Conservation (phyloP, 2,329 filamentous ascomycete species). For the Gnomoniopsis sp. region DNA sequence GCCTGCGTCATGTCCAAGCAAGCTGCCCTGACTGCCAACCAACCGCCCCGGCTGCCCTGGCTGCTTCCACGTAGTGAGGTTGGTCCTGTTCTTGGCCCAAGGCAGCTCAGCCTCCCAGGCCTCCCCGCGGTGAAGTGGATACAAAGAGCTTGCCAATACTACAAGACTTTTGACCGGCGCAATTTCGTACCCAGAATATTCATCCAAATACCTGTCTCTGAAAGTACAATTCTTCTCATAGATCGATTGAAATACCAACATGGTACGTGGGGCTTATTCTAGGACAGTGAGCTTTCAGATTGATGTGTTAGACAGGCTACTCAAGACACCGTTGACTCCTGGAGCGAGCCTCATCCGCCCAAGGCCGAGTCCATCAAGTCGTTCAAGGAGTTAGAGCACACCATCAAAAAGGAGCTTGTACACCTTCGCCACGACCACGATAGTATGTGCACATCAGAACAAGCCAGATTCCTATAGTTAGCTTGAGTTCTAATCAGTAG, state of each 20-base stretch:
- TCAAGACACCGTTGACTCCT: constrained; percentile 49
- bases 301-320: constrained; percentile 36
- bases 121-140: constrained; percentile 9
- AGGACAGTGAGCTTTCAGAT: not conserved
- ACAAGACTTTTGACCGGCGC: too few relatives aligned
- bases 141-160: not conserved
- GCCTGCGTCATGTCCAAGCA: not conserved
- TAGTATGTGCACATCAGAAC: constrained; percentile 29
- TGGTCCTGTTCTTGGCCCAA: constrained; percentile 9
- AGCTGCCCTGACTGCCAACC: not conserved
- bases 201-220: too few relatives aligned
- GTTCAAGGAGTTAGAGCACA: constrained; percentile 45
- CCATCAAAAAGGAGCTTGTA: constrained; percentile 49
- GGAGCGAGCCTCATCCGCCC: constrained; percentile 41
- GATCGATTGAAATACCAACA: not conserved
- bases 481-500: constrained; percentile 3
- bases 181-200: too few relatives aligned
- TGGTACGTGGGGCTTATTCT: not conserved
- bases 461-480: not conserved
- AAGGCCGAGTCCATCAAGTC: constrained; percentile 48
- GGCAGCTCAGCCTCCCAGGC: constrained; percentile 1
- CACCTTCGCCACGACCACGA: constrained; percentile 44
- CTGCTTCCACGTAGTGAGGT: constrained; percentile 1
- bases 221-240: too few relatives aligned
- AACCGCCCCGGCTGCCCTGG: too few relatives aligned